A percentile compares a stretch with the other conserved stretches of the same genome.
These are phyloP conservation scores for Solanum chaucha DNA, from an alignment of 257 asterid genomes.

Conservation along the genomic window DNA sequence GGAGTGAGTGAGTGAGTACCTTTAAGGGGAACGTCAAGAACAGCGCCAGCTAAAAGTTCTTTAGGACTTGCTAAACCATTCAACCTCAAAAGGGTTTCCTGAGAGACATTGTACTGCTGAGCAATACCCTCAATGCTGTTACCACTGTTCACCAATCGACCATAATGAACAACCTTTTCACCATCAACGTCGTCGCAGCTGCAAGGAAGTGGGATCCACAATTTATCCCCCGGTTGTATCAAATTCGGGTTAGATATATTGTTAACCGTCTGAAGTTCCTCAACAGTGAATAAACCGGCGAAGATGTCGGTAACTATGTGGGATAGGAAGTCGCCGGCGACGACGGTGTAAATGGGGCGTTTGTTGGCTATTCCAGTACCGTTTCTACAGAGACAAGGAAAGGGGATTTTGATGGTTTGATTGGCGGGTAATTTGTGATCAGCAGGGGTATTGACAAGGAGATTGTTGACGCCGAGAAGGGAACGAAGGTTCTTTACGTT, in stretches of 20 bases:
- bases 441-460: conserved; percentile 26
- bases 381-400: conserved; percentile 57
- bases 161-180: conserved; percentile 64
- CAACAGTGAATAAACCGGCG: conserved; percentile 26
- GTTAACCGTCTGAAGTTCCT: conserved; percentile 52
- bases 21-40: conserved; percentile 77
- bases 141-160: conserved; percentile 38
- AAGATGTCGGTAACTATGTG: conserved; percentile 63
- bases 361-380: conserved; percentile 50
- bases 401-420: conserved; percentile 37
- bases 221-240: conserved; percentile 31
- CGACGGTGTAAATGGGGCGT: conserved; percentile 51
- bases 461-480: conserved; percentile 63
- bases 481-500: conserved; percentile 29
- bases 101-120: conserved; percentile 31
- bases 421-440: conserved; percentile 14
- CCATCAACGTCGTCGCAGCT: conserved; percentile 71
- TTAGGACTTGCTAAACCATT: conserved; percentile 39
- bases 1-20: conserved; percentile 15
- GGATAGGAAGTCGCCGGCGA: conserved; percentile 33
- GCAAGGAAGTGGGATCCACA: conserved; percentile 79
- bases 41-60: conserved; percentile 33
- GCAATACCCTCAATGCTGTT: conserved; percentile 53
- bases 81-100: conserved; percentile 33
- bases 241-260: conserved; percentile 14